phyloP scores from a whole-genome alignment of 352 stramenopile species.

The Phytophthora chlamydospora region DNA sequence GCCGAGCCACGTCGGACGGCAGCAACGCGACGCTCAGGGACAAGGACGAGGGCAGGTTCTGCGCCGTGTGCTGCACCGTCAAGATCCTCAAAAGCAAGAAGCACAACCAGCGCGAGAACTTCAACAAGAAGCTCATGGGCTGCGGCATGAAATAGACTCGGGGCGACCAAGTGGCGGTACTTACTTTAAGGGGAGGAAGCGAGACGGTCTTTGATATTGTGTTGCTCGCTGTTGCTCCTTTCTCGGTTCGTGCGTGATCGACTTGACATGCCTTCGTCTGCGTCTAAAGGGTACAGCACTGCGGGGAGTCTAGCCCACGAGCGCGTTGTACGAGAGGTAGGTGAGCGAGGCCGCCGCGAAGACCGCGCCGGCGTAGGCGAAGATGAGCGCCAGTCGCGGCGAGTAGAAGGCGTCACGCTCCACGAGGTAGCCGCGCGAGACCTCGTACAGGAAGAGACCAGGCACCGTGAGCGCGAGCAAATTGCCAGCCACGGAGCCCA shows the following conservation, averaged over 20 bases:
- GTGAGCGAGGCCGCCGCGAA: slow-evolving; percentile 72
- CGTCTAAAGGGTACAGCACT: slow-evolving; percentile 30
- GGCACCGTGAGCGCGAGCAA: slow-evolving; percentile 74
- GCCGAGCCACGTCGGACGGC: slow-evolving; percentile 48
- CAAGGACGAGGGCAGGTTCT: slow-evolving; percentile 70
- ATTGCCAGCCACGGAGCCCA: slow-evolving; percentile 75
- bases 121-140: slow-evolving; percentile 83
- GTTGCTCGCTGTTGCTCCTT: slow-evolving; percentile 13
- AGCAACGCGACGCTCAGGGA: slow-evolving; percentile 50
- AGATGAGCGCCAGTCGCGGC: slow-evolving; percentile 52
- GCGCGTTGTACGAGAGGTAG: slow-evolving; percentile 69
- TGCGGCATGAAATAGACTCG: slow-evolving; percentile 67
- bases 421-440: slow-evolving; percentile 61
- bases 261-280: slow-evolving; percentile 1
- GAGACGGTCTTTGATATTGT: slow-evolving; percentile 43
- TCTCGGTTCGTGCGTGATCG: neutral
- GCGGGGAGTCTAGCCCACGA: slow-evolving; percentile 31
- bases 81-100: slow-evolving; percentile 78
- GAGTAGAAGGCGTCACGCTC: slow-evolving; percentile 60
- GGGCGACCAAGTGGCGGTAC: slow-evolving; percentile 24
- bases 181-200: slow-evolving; percentile 40
- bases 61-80: slow-evolving; percentile 81
- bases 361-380: slow-evolving; percentile 53
- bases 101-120: slow-evolving; percentile 71
- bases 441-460: slow-evolving; percentile 78